Base-by-base conservation (phyloP, 1,284 basidiomycete species). In the Tylopilus sp. region DNA sequence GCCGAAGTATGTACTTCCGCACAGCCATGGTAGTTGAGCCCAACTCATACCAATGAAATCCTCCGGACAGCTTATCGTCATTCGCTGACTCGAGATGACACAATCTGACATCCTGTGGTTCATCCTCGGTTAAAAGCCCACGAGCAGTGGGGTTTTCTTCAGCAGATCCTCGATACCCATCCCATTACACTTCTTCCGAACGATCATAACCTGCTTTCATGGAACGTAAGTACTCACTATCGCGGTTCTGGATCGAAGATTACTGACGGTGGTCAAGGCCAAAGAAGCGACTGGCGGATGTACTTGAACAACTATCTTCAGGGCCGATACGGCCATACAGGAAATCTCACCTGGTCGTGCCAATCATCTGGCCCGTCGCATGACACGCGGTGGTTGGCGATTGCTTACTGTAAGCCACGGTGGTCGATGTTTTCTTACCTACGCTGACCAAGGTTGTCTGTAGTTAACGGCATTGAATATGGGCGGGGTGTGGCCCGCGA, bases 381-480 rank as follows among this genome's bases (percentile, higher is more conserved):
- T 29, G 50, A 65, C 11, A 56, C 65, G 26, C 58, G 46, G 36
- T 64, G 66, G 63, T 24, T 39, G 31, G 60, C 55, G 4, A 40
- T 66, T 53, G 64, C 62, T 6, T 64, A 66, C 26, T 60, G 63
- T 69, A 53, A 57, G 65, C n/a, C 20, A 34, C 46, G 2, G 29
- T 30, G 9, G 5, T 40, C 12, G 9, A 2, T 35, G 11, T 11
- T 38, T 35, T 43, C 15, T 18, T 41, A 12, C 30, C 14, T 18
- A 30, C 2, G 35, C 37, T 61, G 36, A 62, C 12, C 9, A 21
- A 26, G 17, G 11, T 26, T 21, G 9, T 30, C n/a, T 42, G 26
- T 28, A 69, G 63, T 65, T 26, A 59, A 65, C 33, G 56, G 54
- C 15, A 14, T 67, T 20, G 66, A 69, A 46, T 63, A 69, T 38